Evolutionary conservation across 2,329 filamentous ascomycete species (phyloP).

Genomic region (Beauveria varroae): DNA sequence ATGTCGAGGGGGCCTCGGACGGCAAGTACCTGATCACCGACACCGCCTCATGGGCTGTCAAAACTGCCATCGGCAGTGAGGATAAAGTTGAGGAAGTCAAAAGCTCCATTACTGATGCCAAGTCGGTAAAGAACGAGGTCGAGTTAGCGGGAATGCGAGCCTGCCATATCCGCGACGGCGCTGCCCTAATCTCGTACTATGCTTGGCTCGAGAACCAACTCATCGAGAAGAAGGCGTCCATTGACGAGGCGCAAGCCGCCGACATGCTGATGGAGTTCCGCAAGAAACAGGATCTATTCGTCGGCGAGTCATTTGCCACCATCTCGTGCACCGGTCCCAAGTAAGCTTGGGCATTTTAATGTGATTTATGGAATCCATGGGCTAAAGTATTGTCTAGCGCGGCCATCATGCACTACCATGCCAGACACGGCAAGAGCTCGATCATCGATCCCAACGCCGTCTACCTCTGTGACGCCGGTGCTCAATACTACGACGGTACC

Average conservation of each 20-base stretch:
- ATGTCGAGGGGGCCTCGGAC: slow-evolving; percentile 50
- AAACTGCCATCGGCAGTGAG: slow-evolving; percentile 77
- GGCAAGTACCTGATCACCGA: slow-evolving; percentile 81
- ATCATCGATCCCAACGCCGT: slow-evolving; percentile 76
- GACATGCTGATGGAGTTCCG: slow-evolving; percentile 80
- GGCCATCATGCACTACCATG: slow-evolving; percentile 92
- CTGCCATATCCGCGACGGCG: slow-evolving; percentile 90
- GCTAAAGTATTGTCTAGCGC: slow-evolving; percentile 48
- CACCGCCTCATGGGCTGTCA: slow-evolving; percentile 88
- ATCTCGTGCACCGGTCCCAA: slow-evolving; percentile 88
- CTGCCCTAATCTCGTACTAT: slow-evolving; percentile 85
- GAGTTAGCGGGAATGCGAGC: slow-evolving; percentile 89
- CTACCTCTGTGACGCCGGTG: slow-evolving; percentile 94
- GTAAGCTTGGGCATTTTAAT: slow-evolving; percentile 30
- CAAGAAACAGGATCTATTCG: slow-evolving; percentile 63
- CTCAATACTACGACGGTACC: slow-evolving; percentile 92
- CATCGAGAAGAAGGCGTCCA: slow-evolving; percentile 57
- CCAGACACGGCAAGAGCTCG: slow-evolving; percentile 74
- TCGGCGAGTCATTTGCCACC: slow-evolving; percentile 87
- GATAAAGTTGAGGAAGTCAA: slow-evolving; percentile 77
- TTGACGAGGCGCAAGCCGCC: slow-evolving; percentile 88
- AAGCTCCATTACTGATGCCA: slow-evolving; percentile 82
- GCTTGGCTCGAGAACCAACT: slow-evolving; percentile 94
- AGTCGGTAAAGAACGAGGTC: slow-evolving; percentile 86
- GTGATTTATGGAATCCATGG: background rate